Evolutionary conservation across 768 basidiomycete genomes (phyloP), one percentile per base, ranked within the genome.

Genomic region (Pleurotus eryngii): DNA sequence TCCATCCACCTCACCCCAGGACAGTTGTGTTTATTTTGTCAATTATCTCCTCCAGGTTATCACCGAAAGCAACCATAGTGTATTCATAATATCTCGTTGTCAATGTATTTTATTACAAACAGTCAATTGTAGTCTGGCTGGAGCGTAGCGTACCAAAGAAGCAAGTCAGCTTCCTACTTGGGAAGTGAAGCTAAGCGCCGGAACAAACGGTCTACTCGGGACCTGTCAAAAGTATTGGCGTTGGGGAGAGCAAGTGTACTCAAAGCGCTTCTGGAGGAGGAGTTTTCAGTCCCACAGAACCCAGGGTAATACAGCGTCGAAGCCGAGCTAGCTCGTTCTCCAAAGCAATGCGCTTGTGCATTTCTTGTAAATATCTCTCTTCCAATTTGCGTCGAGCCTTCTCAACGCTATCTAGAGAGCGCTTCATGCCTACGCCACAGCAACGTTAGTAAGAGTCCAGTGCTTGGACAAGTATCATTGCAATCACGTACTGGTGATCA

Each of bases 301-400:
- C 57, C 37, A 26, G 51, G 43, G 35, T 55, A 11, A 35, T 57
- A 59, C 14, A 62, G 43, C 20, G 38, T 50, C 59, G 22, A 15
- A 54, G 51, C 39, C 51, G 51, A 24, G 51, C 51, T 22, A 60
- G 38, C 15, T 59, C 30, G 3, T 56, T 40, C 38, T 63, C 62
- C 49, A 60, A 42, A 27, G 55, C 55, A 22, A 63, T 35, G 4
- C 62, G 59, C 42, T 59, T 60, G 22, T 58, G 49, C 50, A 60
- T 50, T 35, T 63, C 62, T 12, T 43, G 18, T 20, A 63, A 45
- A 47, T 63, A 60, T 4, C 24, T 56, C 14, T 60, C 53, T 26
- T 63, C 56, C 39, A 60, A 55, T 22, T 24, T 38, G 3, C 46
- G 59, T 3, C 62, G 59, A 12, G 62, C 62, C 57, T 59, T 53